Evolutionary conservation across 495 filamentous ascomycete species (phyloP), one percentile per base, ranked within the genome.

Genomic region (Aspergillus bridgeri): DNA sequence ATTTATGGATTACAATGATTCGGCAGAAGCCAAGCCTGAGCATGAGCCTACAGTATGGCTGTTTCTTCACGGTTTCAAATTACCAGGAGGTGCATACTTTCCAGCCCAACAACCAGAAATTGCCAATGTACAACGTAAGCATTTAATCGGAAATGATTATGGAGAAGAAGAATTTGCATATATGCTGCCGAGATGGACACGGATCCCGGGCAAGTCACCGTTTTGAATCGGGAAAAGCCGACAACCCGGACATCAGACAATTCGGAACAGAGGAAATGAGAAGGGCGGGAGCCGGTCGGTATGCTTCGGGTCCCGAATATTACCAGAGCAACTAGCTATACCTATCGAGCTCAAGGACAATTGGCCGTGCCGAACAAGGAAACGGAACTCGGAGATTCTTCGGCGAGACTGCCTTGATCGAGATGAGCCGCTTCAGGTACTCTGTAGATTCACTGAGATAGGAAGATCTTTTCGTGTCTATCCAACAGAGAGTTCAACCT

Each of bases 1-100:
- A 68, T 86, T 42, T 86, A 74, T 60, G 63, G 43, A 11, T 45
- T 45, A n/a, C 53, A 48, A 19, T 48, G 13, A 42, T 24, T 13
- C 19, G 17, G 1, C 9, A 38, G 33, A 15, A 15, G 9, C 1
- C 13, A 38, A 15, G 17, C 9, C 13, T n/a, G 33, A 38, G 9
- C 11, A 38, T 38, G 11, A 11, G 33, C 33, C 33, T 15, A 29
- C 27, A 29, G 5, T 15, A n/a, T n/a, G n/a, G n/a, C n/a, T n/a
- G n/a, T 11, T 38, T 21, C 19, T 15, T 9, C n/a, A 42, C 50
- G 27, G 50, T 19, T 11, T 21, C 24, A 42, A 42, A 52, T 48
- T 11, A 42, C 6, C n/a, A n/a, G 50, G 50, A 15, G 22, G 24
- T 29, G 15, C 50, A 19, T 52, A 42, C 6, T 33, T 9, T 33